Evolutionary conservation across 2,329 filamentous ascomycete species (phyloP), one percentile per base, ranked within the genome.

Genomic region (Didymella arachidicola): DNA sequence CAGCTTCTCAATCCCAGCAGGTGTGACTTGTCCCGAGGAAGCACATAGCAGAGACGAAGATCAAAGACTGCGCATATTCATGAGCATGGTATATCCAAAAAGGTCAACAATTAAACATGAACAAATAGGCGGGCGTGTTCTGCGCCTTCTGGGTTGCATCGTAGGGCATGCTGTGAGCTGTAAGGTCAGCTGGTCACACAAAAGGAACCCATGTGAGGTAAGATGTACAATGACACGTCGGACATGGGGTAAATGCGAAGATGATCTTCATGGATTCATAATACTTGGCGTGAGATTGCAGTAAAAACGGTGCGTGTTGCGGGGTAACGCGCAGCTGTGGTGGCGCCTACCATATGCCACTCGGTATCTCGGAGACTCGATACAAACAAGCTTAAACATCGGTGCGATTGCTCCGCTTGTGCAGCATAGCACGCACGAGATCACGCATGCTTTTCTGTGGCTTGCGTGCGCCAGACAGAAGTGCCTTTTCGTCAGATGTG

Each of bases 401-500:
- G n/a, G 29, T 47, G 3, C n/a, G 12, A 10, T 7, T 36, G 10
- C 16, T 43, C 18, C 42, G 30, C 18, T 32, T 30, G 29, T 51
- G 42, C 25, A 29, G 25, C 42, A 25, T 22, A n/a, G 51, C 42
- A 8, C 51, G 51, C 32, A 46, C 14, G 19, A 53, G 27, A 25
- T 59, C 59, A 4, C 52, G 48, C 7, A 61, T 32, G 4, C 55
- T 43, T 47, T 30, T 52, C 32, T 61, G 59, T 26, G 27, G 29
- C 47, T 61, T 61, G 22, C 55, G 51, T 14, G 29, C 32, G 19
- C 59, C 59, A 16, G 59, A 54, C 2, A 36, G 36, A 8, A 60
- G 18, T n/a, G 44, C 42, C 60, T 72, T 73, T 36, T 66, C 70
- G 57, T 77, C 74, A 16, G 74, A 62, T 7, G 71, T 73, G 1